Percentiles rank a stretch among this genome's conserved stretches.
These are phyloP conservation scores for Penicillium angulare DNA, from an alignment of 495 filamentous ascomycete species.

Conservation along the genomic window DNA sequence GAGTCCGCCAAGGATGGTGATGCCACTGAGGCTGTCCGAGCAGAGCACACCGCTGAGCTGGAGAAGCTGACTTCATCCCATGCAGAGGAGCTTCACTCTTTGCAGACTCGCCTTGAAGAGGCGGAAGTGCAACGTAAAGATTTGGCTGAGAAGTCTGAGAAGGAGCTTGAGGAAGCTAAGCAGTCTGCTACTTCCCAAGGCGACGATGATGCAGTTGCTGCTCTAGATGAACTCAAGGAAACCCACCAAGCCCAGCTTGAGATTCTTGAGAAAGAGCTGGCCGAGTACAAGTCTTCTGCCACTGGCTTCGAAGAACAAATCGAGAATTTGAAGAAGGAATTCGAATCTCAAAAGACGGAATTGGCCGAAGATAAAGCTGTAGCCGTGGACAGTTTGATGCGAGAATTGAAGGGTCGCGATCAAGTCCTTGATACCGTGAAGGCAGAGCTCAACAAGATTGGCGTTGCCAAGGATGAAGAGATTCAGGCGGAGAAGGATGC, in stretches of 20 bases:
- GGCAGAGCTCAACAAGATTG: constrained; percentile 40
- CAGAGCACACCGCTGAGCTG: constrained; percentile 40
- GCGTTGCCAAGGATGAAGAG: constrained; percentile 40
- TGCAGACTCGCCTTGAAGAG: constrained; percentile 38
- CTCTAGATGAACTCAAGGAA: constrained; percentile 41
- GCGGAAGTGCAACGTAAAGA: constrained; percentile 41
- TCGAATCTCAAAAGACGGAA: constrained; percentile 33
- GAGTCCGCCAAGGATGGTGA: constrained; percentile 20
- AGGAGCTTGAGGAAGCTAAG: constrained; percentile 42
- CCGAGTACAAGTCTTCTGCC: constrained; percentile 35
- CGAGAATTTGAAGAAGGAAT: constrained; percentile 35
- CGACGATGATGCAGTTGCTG: constrained; percentile 32
- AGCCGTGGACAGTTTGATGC: constrained; percentile 35
- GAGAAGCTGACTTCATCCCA: constrained; percentile 36
- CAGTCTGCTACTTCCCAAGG: constrained; percentile 35
- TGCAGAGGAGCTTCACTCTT: constrained; percentile 34
- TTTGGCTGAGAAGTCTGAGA: constrained; percentile 38
- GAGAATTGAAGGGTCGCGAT: constrained; percentile 42
- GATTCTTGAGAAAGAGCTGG: constrained; percentile 35
- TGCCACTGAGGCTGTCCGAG: constrained; percentile 29
- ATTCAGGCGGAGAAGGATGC: constrained; percentile 42
- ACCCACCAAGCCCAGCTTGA: constrained; percentile 41
- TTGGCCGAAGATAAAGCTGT: constrained; percentile 41
- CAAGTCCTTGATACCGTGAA: constrained; percentile 46
- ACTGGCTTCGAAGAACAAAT: constrained; percentile 40